phyloP scores from a whole-genome alignment of 177 flowering plant genomes.

The Vitis hybrid region DNA sequence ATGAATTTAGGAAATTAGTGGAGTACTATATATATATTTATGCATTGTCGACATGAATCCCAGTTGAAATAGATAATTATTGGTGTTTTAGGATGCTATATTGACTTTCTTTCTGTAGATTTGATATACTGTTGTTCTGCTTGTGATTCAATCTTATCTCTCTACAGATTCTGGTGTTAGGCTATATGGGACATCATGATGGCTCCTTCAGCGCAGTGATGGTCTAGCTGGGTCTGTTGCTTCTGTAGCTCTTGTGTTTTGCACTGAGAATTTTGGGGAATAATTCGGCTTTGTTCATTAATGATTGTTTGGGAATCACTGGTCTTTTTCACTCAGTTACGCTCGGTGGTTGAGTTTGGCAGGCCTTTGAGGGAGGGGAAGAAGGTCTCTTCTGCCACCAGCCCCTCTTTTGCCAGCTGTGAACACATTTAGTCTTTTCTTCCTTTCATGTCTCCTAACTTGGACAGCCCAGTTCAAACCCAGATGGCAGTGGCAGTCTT shows the following conservation, averaged over 20 bases:
- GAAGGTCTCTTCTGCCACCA: constrained; percentile 32
- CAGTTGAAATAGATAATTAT: no score
- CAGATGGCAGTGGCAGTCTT: constrained; percentile 64
- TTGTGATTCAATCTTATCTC: not conserved
- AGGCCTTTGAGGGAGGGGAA: constrained; percentile 28
- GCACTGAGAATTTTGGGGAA: not conserved
- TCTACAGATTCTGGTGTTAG: constrained; percentile 8
- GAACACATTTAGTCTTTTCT: constrained; percentile 2
- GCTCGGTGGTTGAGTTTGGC: constrained; percentile 31
- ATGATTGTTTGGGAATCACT: constrained; percentile 25
- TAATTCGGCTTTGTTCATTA: constrained; percentile 16
- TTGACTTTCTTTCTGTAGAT: no score
- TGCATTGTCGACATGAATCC: no score
- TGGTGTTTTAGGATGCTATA: no score
- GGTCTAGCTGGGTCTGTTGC: constrained; percentile 1
- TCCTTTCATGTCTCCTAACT: constrained; percentile 50
- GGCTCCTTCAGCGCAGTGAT: constrained; percentile 34
- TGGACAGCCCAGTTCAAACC: constrained; percentile 69
- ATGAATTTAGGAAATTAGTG: no score
- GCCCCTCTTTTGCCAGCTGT: constrained; percentile 19
- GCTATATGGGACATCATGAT: constrained; percentile 8
- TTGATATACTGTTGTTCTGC: not conserved
- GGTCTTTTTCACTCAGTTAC: not conserved
- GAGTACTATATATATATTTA: no score
- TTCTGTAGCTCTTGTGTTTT: not conserved